These are phyloP conservation scores for Capsicum chinense DNA, from an alignment of 257 asterid species.

Conservation along the genomic window DNA sequence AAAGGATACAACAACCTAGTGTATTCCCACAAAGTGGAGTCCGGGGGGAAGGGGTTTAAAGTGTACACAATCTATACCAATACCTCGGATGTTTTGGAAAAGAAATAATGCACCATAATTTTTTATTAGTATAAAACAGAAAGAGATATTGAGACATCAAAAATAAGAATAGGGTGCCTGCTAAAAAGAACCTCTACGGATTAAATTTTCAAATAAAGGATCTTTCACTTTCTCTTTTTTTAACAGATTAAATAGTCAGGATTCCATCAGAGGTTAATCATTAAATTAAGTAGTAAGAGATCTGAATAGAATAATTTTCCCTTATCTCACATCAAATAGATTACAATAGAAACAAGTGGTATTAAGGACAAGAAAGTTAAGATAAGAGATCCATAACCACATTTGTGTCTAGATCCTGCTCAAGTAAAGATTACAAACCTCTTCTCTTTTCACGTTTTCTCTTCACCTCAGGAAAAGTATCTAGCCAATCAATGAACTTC, in stretches of 20 bases:
- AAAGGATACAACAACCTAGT: neutral
- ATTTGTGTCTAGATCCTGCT: conserved; percentile 19
- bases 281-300: neutral
- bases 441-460: conserved; percentile 96
- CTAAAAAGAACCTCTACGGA: neutral
- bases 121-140: neutral
- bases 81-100: too few relatives aligned
- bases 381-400: conserved; percentile 26
- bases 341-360: neutral
- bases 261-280: conserved; percentile 16
- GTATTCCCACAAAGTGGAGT: too few relatives aligned
- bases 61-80: too few relatives aligned
- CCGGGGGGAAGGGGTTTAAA: too few relatives aligned
- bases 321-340: neutral
- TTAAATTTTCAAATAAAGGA: neutral
- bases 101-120: neutral
- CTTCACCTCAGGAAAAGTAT: conserved; percentile 85
- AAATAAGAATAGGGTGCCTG: neutral
- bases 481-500: conserved; percentile 49
- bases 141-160: neutral
- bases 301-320: neutral
- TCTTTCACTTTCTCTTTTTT: neutral
- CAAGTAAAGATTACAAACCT: conserved; percentile 56
- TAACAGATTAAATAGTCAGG: neutral
- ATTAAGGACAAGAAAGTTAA: neutral